These are phyloP conservation scores for Penicillium sumatraense DNA, from an alignment of 2,329 filamentous ascomycete genomes.

Conservation along the genomic window DNA sequence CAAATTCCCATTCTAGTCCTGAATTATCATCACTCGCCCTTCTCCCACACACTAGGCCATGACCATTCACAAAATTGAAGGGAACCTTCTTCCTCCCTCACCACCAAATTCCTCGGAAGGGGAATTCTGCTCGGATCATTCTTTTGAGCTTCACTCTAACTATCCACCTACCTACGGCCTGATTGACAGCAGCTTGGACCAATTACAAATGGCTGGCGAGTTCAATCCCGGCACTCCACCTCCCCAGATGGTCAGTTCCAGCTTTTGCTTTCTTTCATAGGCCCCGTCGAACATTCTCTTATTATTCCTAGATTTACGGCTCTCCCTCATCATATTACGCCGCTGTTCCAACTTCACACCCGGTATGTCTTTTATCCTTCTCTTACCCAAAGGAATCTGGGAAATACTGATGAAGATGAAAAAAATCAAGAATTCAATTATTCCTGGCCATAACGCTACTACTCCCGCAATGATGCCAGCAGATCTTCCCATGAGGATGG, in stretches of 20 bases:
- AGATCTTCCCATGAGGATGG: conserved; percentile 7
- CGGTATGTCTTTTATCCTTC: conserved; percentile 23
- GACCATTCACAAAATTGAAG: conserved; percentile 6
- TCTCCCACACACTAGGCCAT: neutral
- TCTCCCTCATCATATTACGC: conserved; percentile 23
- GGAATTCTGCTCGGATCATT: conserved; percentile 21
- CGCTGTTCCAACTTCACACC: conserved; percentile 21
- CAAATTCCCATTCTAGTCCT: neutral
- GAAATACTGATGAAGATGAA: neutral
- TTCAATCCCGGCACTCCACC: conserved; percentile 4
- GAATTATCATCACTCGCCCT: neutral
- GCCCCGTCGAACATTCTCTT: neutral
- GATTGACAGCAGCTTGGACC: neutral
- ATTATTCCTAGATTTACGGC: conserved; percentile 22
- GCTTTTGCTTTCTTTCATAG: neutral
- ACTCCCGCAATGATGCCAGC: conserved; percentile 29
- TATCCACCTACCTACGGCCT: conserved; percentile 18
- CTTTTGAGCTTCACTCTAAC: conserved; percentile 16
- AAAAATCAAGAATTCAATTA: conserved; percentile 22
- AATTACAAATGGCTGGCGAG: conserved; percentile 6
- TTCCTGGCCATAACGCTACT: conserved; percentile 22
- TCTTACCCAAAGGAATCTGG: neutral
- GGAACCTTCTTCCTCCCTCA: conserved; percentile 30
- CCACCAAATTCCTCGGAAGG: conserved; percentile 36
- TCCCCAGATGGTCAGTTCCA: conserved; percentile 26